Conservation (phyloP, 2,329 filamentous ascomycete genomes). For the Teratosphaeria viscida region DNA sequence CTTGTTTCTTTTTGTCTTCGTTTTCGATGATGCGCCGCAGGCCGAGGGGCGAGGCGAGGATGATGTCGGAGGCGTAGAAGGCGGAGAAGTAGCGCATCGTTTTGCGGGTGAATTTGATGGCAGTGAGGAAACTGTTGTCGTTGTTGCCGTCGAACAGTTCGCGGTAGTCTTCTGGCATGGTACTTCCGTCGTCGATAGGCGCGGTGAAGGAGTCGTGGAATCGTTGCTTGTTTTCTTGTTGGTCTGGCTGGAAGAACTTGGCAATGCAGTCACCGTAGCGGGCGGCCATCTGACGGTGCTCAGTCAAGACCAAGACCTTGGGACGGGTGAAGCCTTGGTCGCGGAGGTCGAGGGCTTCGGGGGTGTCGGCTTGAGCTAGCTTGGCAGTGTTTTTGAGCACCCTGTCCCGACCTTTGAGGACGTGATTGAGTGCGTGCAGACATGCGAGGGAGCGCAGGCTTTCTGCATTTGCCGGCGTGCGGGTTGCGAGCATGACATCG, state of each 20-base stretch:
- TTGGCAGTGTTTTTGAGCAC: slow-evolving; percentile 88
- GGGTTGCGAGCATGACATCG: slow-evolving; percentile 66
- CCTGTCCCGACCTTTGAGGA: slow-evolving; percentile 84
- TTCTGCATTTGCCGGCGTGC: slow-evolving; percentile 58
- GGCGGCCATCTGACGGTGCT: slow-evolving; percentile 77
- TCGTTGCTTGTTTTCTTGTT: slow-evolving; percentile 88
- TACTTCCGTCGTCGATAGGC: slow-evolving; percentile 56
- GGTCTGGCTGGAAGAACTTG: slow-evolving; percentile 66
- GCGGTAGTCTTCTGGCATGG: slow-evolving; percentile 71
- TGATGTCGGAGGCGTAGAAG: slow-evolving; percentile 94
- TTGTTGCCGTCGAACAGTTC: slow-evolving; percentile 91
- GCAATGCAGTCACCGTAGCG: slow-evolving; percentile 69
- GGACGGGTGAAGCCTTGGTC: slow-evolving; percentile 95
- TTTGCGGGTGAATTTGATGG: slow-evolving; percentile 94
- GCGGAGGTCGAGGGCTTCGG: slow-evolving; percentile 50
- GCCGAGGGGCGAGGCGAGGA: slow-evolving; percentile 81
- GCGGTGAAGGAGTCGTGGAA: slow-evolving; percentile 76
- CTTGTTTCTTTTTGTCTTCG: slow-evolving; percentile 57
- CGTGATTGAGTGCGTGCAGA: slow-evolving; percentile 80
- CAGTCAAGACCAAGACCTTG: slow-evolving; percentile 82
- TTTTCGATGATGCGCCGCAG: slow-evolving; percentile 83
- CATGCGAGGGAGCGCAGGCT: slow-evolving; percentile 62
- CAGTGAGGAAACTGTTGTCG: slow-evolving; percentile 92
- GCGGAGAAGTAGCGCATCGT: slow-evolving; percentile 89
- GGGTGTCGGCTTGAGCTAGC: slow-evolving; percentile 54